These are phyloP conservation scores for Lichtheimia hyalospora DNA, from an alignment of 371 early-diverging fungal genomes.

Conservation along the genomic window DNA sequence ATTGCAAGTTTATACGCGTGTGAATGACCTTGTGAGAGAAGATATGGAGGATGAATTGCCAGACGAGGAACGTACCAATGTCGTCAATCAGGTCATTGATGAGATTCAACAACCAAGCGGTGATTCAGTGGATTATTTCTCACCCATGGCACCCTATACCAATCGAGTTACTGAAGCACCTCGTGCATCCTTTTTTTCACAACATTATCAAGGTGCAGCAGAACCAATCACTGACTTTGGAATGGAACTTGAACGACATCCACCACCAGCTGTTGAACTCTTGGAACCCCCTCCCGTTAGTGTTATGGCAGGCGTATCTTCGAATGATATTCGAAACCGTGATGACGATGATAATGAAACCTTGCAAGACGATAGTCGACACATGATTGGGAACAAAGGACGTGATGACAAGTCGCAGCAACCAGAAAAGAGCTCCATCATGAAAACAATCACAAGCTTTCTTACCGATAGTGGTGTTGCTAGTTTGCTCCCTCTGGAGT, in stretches of 20 bases:
- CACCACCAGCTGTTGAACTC: slow-evolving; percentile 35
- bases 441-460: slow-evolving; percentile 79
- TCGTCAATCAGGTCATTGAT: slow-evolving; percentile 19
- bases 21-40: slow-evolving; percentile 63
- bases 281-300: slow-evolving; percentile 21
- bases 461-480: slow-evolving; percentile 67
- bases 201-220: slow-evolving; percentile 8
- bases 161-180: slow-evolving; percentile 17
- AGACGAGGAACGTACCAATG: slow-evolving; percentile 38
- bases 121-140: slow-evolving; percentile 36
- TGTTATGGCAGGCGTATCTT: slow-evolving; percentile 15
- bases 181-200: slow-evolving; percentile 7
- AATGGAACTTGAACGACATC: slow-evolving; percentile 19
- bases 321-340: slow-evolving; percentile 6
- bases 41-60: slow-evolving; percentile 63
- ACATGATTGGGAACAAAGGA: neutral
- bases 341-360: slow-evolving; percentile 4
- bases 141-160: slow-evolving; percentile 38
- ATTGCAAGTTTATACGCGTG: slow-evolving; percentile 66
- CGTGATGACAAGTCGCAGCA: neutral
- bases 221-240: slow-evolving; percentile 17
- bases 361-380: neutral
- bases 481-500: slow-evolving; percentile 70
- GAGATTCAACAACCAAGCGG: too few species aligned
- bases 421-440: slow-evolving; percentile 58